Percentiles rank a stretch among this genome's conserved stretches.
Conservation (phyloP, 2,329 filamentous ascomycete genomes). For the Mycosphaerella arachidis region DNA sequence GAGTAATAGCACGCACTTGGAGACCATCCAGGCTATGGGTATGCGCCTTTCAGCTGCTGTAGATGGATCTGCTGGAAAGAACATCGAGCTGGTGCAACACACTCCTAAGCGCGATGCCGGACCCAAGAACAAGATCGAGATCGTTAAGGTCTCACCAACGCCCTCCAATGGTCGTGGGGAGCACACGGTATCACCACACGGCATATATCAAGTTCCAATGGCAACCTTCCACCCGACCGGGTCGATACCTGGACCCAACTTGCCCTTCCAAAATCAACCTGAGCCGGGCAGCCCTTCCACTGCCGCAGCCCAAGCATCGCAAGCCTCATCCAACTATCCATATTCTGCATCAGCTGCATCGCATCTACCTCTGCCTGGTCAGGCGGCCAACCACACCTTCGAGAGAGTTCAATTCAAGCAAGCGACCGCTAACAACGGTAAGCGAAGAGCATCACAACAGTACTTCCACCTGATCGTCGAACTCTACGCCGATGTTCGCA, state of each 20-base stretch:
- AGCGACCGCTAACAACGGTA: slow-evolving; percentile 90
- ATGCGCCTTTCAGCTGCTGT: slow-evolving; percentile 83
- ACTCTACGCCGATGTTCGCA: slow-evolving; percentile 65
- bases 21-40: slow-evolving; percentile 67
- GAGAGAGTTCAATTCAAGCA: slow-evolving; percentile 94
- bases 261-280: slow-evolving; percentile 39
- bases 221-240: slow-evolving; percentile 37
- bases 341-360: slow-evolving; percentile 16
- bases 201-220: slow-evolving; percentile 32
- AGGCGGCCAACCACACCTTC: slow-evolving; percentile 58
- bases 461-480: slow-evolving; percentile 90
- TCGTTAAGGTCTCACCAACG: slow-evolving; percentile 64
- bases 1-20: slow-evolving; percentile 36
- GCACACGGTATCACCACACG: slow-evolving; percentile 36
- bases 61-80: slow-evolving; percentile 68
- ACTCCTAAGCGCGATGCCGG: slow-evolving; percentile 89
- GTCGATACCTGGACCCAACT: slow-evolving; percentile 35
- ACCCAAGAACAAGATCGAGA: slow-evolving; percentile 68
- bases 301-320: slow-evolving; percentile 11
- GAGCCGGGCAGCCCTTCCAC: slow-evolving; percentile 18
- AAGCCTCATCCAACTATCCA: slow-evolving; percentile 17
- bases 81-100: slow-evolving; percentile 81
- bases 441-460: slow-evolving; percentile 82
- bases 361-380: slow-evolving; percentile 26
- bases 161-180: slow-evolving; percentile 47